These are phyloP conservation scores for Leccinum fuscescens DNA, from an alignment of 1,284 basidiomycete species.

Conservation along the genomic window DNA sequence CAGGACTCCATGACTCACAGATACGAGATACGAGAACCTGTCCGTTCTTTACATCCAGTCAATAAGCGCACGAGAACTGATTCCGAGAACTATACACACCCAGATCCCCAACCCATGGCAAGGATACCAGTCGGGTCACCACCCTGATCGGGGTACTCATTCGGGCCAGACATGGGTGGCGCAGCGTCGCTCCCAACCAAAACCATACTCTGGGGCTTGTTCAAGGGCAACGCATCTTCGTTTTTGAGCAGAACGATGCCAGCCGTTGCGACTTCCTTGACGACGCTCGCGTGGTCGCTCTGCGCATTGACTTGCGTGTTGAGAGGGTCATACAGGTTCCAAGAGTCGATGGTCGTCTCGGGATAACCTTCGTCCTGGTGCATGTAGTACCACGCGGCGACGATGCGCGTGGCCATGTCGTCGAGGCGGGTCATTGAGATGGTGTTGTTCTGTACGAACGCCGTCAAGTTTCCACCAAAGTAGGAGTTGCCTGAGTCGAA, in stretches of 20 bases:
- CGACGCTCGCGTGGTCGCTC: conserved; percentile 53
- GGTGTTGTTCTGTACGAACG: conserved; percentile 25
- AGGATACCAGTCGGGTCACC: conserved; percentile 53
- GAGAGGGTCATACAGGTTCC: conserved; percentile 44
- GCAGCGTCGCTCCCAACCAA: conserved; percentile 54
- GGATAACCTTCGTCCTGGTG: conserved; percentile 62
- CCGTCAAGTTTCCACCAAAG: conserved; percentile 41
- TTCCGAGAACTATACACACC: conserved; percentile 26
- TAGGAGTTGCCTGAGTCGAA: conserved; percentile 25
- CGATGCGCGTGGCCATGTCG: conserved; percentile 67
- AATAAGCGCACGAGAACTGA: not conserved
- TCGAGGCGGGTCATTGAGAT: conserved; percentile 50
- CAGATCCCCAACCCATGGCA: conserved; percentile 66
- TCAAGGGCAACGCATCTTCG: conserved; percentile 53
- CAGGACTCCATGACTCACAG: conserved; percentile 27
- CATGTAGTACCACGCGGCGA: conserved; percentile 60
- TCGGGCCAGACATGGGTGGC: conserved; percentile 54
- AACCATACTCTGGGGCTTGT: conserved; percentile 35
- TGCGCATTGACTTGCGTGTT: conserved; percentile 63
- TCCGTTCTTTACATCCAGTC: conserved; percentile 30
- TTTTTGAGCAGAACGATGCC: conserved; percentile 83
- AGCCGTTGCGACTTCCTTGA: conserved; percentile 64
- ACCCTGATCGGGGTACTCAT: conserved; percentile 51
- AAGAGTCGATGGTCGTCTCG: conserved; percentile 49
- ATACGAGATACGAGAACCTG: conserved; percentile 38